Evolutionary conservation across 306 rosid genomes (phyloP), one percentile per base, ranked within the genome.

Genomic region (Cicer chorassanicum): DNA sequence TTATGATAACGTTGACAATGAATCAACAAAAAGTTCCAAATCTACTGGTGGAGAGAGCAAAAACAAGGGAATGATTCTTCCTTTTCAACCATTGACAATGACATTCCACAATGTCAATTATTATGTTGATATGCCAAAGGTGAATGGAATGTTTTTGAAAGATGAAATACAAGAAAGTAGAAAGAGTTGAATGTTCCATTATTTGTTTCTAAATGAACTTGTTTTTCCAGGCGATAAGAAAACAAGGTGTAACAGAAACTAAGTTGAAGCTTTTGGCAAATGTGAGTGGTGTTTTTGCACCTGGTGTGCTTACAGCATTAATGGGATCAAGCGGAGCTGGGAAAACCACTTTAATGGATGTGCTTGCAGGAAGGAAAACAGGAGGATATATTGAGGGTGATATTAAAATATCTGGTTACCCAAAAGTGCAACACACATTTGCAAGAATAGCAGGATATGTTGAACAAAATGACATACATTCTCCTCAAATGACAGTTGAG

Each of bases 31-130:
- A 59, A 34, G 66, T 2, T 61, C 66, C 6, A 36, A 61, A 36
- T 65, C 53, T 55, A 16, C 68, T 11, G 68, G 65, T 41, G 71
- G 43, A 24, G 83, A 75, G 15, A 65, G 16, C 64, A 73, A 60
- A 29, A 62, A n/a, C 82, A 89, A 87, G 87, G 98, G 98, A 81
- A 90, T 93, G 97, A 90, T 89, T 82, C 96, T 93, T 59, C 65
- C 65, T 11, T 59, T 59, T 59, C 15, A 59, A 12, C 65, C 65
- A 6, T 59, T 60, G 66, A 34, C 42, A 60, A 34, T 60, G 65
- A 34, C 65, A n/a, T 60, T 60, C 65, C 65, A 60, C 19, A 60
- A 60, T 60, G 65, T 60, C 42, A 60, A 60, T 34, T 60, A 60
- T 34, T 60, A 29, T n/a, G 65, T 60, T 6, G 65, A 60, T 34